These are phyloP conservation scores for Colletotrichum cordylinicola DNA, from an alignment of 2,329 filamentous ascomycete genomes.

Conservation along the genomic window DNA sequence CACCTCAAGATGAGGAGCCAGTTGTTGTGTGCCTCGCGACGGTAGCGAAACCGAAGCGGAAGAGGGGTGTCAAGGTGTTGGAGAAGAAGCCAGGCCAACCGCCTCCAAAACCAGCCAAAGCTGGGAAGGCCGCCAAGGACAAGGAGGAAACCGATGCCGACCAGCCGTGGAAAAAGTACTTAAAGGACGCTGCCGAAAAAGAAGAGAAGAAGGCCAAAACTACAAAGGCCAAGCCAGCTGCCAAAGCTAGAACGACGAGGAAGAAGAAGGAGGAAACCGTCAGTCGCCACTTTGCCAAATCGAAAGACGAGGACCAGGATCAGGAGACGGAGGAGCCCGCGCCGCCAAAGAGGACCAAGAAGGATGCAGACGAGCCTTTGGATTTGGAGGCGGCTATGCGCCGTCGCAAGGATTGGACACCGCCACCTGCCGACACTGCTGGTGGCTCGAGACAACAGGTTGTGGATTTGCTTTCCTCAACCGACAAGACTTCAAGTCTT, in stretches of 20 bases:
- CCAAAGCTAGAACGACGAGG: constrained; percentile 15
- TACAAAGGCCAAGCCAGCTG: constrained; percentile 28
- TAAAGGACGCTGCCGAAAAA: constrained; percentile 11
- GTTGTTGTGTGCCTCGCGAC: constrained; percentile 6
- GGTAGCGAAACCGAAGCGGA: constrained; percentile 15
- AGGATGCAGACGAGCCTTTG: constrained; percentile 34
- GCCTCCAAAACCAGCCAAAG: background rate
- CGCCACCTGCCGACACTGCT: constrained; percentile 51
- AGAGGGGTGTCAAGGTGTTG: constrained; percentile 9
- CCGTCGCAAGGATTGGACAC: constrained; percentile 72
- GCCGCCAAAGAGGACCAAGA: background rate
- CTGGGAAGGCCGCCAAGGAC: background rate
- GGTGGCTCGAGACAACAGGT: constrained; percentile 34
- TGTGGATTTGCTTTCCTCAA: constrained; percentile 35
- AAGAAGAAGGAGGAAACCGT: constrained; percentile 33
- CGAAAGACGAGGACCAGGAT: constrained; percentile 20
- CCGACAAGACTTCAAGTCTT: constrained; percentile 17
- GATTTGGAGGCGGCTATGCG: constrained; percentile 55
- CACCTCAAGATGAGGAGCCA: constrained; percentile 3
- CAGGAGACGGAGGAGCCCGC: constrained; percentile 7
- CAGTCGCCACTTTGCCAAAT: constrained; percentile 38
- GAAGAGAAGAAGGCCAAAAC: background rate
- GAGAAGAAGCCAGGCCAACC: constrained; percentile 19
- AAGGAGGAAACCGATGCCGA: background rate
- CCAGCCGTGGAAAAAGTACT: constrained; percentile 42